Conservation (phyloP, 129 eudicot species). For the Heracleum sosnowskyi region DNA sequence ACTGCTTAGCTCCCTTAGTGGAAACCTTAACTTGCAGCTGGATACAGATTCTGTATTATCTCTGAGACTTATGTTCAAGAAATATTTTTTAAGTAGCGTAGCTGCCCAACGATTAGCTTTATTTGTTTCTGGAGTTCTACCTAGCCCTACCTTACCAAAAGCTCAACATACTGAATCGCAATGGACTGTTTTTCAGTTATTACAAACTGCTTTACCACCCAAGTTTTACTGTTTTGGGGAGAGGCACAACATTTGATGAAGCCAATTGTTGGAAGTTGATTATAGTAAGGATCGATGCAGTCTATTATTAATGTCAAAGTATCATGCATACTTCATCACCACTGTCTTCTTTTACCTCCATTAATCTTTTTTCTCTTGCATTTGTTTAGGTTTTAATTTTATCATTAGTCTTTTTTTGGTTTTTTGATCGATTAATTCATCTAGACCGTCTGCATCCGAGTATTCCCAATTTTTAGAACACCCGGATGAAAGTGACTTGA, state of each 20-base stretch:
- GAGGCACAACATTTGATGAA: constrained; percentile 31
- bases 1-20: constrained; percentile 85
- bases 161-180: constrained; percentile 30
- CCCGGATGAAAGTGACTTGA: no score
- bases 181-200: constrained; percentile 73
- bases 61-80: constrained; percentile 44
- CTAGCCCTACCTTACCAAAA: constrained; percentile 48
- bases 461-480: no score
- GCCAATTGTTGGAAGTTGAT: constrained; percentile 48
- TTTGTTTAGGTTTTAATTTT: no score
- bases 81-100: constrained; percentile 35
- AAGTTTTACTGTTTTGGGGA: constrained; percentile 63
- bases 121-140: constrained; percentile 32
- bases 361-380: no score
- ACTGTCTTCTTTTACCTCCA: no score
- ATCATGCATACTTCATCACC: no score
- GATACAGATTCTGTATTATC: constrained; percentile 67
- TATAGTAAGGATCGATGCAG: constrained; percentile 49
- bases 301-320: constrained; percentile 46
- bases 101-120: constrained; percentile 64
- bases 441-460: no score
- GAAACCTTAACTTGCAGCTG: constrained; percentile 77
- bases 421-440: no score
- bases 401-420: no score
- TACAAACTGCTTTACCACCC: constrained; percentile 54